A percentile compares a stretch with the other conserved stretches of the same genome.
These are phyloP conservation scores for Amanita muscaria DNA, from an alignment of 768 basidiomycete genomes.

Conservation along the genomic window DNA sequence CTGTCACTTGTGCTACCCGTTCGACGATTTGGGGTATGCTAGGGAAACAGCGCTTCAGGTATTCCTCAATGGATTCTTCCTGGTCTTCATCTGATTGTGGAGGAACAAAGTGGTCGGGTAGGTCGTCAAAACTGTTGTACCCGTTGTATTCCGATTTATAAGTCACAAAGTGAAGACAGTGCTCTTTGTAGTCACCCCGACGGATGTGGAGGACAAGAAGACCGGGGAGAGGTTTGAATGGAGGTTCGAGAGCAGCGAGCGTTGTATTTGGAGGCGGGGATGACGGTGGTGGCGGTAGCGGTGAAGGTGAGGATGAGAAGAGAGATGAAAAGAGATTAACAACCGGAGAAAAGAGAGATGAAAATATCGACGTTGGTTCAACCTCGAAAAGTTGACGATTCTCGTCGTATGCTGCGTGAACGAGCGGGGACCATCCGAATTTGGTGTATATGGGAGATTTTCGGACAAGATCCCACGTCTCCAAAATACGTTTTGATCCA, in stretches of 20 bases:
- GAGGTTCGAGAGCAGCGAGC: neutral
- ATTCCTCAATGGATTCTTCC: constrained; percentile 23
- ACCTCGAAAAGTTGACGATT: constrained; percentile 9
- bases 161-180: constrained; percentile 9
- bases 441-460: constrained; percentile 11
- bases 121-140: constrained; percentile 12
- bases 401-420: constrained; percentile 9
- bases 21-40: constrained; percentile 37
- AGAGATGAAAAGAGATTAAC: no score
- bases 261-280: no score
- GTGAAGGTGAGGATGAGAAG: no score
- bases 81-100: neutral
- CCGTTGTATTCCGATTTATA: constrained; percentile 13
- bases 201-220: constrained; percentile 14
- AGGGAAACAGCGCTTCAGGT: constrained; percentile 45
- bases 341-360: no score
- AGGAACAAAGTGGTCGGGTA: constrained; percentile 11
- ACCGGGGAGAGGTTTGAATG: constrained; percentile 1
- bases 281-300: no score
- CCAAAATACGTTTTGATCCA: constrained; percentile 10
- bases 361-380: no score
- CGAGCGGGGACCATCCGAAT: constrained; percentile 14
- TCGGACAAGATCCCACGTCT: constrained; percentile 12
- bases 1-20: constrained; percentile 26
- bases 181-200: constrained; percentile 13